Base-by-base conservation (phyloP, 805 yeast genomes). In the Komagataella phaffii region DNA sequence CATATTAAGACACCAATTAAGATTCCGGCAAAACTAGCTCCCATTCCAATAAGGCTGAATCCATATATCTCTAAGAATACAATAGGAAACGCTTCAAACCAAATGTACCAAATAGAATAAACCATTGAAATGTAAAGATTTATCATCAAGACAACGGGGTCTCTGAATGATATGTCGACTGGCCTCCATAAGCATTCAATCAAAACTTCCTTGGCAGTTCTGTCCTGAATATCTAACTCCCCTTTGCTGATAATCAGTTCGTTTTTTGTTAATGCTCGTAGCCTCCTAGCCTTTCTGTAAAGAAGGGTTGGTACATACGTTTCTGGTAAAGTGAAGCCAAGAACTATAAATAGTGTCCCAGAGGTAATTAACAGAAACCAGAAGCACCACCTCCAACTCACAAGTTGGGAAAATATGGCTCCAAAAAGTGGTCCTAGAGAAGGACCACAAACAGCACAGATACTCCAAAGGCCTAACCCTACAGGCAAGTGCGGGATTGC, bases 31-130 rank as follows among this genome's bases (percentile, higher is more conserved):
- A 70, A 81, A 0, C 81, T 63, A 2, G 69, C 62, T 17, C 83
- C 81, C 30, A 62, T 54, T 51, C 74, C 77, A 36, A 78, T 68
- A 21, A 69, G 57, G 3, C 76, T 70, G 62, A 81, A 81, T 36
- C 68, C 59, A 55, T 77, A 69, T 19, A 68, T 58, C 2, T 69
- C 75, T 7, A 54, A 52, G 54, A 74, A 81, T 2, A 77, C 79
- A 44, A 80, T 66, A 7, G 87, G 86, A 64, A 77, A 78, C 4
- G 79, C 80, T 62, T 81, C 85, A 57, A 80, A 77, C 69, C 77
- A 80, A 19, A 79, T 61, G 60, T 78, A 81, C 54, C 77, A 56
- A 30, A 74, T 62, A 24, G 82, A 76, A 61, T 80, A 81, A 6
- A 72, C 66, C 50, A 80, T 57, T 0, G 81, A 77, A 55, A 75